phyloP scores from a whole-genome alignment of 495 filamentous ascomycete genomes.

The Penicillium antarcticum region DNA sequence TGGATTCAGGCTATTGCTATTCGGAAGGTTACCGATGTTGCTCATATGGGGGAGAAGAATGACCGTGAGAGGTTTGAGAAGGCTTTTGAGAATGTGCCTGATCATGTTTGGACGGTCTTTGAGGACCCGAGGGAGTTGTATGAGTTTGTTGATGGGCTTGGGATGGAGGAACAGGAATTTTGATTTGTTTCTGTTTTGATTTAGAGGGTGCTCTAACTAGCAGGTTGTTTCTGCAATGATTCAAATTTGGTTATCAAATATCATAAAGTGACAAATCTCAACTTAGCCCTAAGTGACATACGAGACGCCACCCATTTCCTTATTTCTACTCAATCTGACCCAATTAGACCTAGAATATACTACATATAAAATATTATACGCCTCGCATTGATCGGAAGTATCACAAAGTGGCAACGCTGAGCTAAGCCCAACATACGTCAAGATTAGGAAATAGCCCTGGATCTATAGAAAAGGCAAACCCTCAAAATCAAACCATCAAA shows the following conservation, averaged over 20 bases:
- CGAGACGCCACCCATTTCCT: background rate
- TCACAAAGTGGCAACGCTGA: conserved; percentile 3
- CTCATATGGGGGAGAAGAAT: conserved; percentile 72
- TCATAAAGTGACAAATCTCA: background rate
- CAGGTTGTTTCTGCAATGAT: too few species aligned
- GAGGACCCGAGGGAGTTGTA: conserved; percentile 66
- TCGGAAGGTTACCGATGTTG: conserved; percentile 75
- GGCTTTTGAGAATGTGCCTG: conserved; percentile 75
- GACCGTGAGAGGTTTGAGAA: conserved; percentile 68
- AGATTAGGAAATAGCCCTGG: conserved; percentile 10
- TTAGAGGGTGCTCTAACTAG: background rate
- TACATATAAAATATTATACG: background rate
- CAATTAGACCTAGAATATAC: background rate
- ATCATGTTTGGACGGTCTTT: conserved; percentile 74
- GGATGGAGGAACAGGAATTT: conserved; percentile 21
- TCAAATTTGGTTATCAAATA: too few species aligned
- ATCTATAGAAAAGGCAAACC: conserved; percentile 7
- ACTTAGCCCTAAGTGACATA: background rate
- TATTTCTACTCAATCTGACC: background rate
- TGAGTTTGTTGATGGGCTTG: conserved; percentile 43
- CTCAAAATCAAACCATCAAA: background rate
- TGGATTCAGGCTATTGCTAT: conserved; percentile 84
- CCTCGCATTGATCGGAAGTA: background rate
- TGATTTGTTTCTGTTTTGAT: background rate
- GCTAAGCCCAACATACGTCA: conserved; percentile 20